Percentiles rank a stretch among this genome's conserved stretches.
Evolutionary conservation across 768 basidiomycete genomes (phyloP).

Genomic region (Dictyophora rubrovolvata): DNA sequence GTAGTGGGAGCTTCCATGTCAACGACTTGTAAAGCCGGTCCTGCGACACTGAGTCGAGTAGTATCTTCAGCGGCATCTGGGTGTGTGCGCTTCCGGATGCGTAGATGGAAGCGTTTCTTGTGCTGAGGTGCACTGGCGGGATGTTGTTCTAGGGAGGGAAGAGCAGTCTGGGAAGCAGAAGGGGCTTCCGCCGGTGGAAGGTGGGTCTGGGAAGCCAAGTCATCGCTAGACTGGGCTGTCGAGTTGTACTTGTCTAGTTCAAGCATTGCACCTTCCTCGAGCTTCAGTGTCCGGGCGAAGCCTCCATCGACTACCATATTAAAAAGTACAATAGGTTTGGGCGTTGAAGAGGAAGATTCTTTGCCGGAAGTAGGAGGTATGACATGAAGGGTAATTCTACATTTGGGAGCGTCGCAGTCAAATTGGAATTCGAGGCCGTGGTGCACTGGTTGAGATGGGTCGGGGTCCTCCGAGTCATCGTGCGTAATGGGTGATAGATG

Average conservation of each 20-base stretch:
- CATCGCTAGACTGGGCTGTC: conserved; percentile 14
- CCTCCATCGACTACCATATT: conserved; percentile 63
- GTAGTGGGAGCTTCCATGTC: conserved; percentile 42
- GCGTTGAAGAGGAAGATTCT: conserved; percentile 48
- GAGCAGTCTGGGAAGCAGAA: conserved; percentile 2
- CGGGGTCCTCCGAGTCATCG: conserved; percentile 32
- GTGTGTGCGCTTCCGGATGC: conserved; percentile 48
- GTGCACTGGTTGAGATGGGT: conserved; percentile 35
- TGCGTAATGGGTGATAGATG: conserved; percentile 56
- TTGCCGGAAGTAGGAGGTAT: conserved; percentile 49
- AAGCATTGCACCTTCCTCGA: conserved; percentile 70
- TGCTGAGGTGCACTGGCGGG: conserved; percentile 12
- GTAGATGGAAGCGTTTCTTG: conserved; percentile 58
- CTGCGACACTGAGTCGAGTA: conserved; percentile 32
- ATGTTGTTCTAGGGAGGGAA: conserved; percentile 7
- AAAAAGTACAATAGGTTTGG: conserved; percentile 28
- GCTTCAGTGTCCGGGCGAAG: conserved; percentile 60
- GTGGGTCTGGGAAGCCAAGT: neutral
- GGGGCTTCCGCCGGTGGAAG: conserved; percentile 6
- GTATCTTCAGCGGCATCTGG: conserved; percentile 27
- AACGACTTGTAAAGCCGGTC: conserved; percentile 70
- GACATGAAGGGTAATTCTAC: conserved; percentile 69
- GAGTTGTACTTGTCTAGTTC: conserved; percentile 69
- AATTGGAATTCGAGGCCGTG: conserved; percentile 87
- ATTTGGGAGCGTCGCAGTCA: conserved; percentile 83